A percentile compares a stretch with the other conserved stretches of the same genome.
These are phyloP conservation scores for Teunomyces aglyptinius DNA, from an alignment of 805 yeast genomes.

Conservation along the genomic window DNA sequence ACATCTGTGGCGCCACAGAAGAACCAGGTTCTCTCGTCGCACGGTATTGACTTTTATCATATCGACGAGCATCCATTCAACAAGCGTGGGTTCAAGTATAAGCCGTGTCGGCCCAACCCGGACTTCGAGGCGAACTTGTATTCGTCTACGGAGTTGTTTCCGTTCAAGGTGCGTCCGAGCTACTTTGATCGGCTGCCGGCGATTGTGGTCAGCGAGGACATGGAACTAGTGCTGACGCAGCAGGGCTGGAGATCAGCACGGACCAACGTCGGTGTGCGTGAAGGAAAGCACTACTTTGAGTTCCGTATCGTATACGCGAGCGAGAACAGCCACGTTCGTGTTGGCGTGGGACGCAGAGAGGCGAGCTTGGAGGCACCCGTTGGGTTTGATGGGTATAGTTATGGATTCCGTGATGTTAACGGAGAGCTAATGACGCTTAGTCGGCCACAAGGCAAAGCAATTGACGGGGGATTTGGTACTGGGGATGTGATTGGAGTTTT, in stretches of 20 bases:
- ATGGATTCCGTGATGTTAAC: slow-evolving; percentile 77
- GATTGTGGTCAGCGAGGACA: slow-evolving; percentile 31
- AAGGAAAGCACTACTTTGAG: slow-evolving; percentile 82
- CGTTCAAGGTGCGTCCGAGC: slow-evolving; percentile 55
- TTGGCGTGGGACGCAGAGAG: slow-evolving; percentile 83
- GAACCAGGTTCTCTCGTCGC: slow-evolving; percentile 12
- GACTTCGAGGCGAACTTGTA: slow-evolving; percentile 56
- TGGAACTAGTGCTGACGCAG: slow-evolving; percentile 49
- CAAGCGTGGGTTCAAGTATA: slow-evolving; percentile 76
- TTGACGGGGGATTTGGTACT: slow-evolving; percentile 46
- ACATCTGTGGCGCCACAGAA: slow-evolving; percentile 10
- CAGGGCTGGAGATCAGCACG: slow-evolving; percentile 82
- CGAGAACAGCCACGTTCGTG: slow-evolving; percentile 58
- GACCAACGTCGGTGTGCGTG: slow-evolving; percentile 69
- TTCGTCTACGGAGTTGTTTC: slow-evolving; percentile 72
- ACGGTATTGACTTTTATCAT: slow-evolving; percentile 31
- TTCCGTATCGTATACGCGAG: slow-evolving; percentile 53
- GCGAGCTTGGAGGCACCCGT: slow-evolving; percentile 92
- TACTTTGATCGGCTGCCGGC: slow-evolving; percentile 71
- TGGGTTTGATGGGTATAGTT: slow-evolving; percentile 92
- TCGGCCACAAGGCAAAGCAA: slow-evolving; percentile 52
- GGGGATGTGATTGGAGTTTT: slow-evolving; percentile 87
- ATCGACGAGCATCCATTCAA: slow-evolving; percentile 82
- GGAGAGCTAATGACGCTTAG: slow-evolving; percentile 78
- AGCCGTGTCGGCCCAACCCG: slow-evolving; percentile 73